These are phyloP conservation scores for Coniochaeta ligniaria DNA, from an alignment of 2,329 filamentous ascomycete genomes.

Conservation along the genomic window DNA sequence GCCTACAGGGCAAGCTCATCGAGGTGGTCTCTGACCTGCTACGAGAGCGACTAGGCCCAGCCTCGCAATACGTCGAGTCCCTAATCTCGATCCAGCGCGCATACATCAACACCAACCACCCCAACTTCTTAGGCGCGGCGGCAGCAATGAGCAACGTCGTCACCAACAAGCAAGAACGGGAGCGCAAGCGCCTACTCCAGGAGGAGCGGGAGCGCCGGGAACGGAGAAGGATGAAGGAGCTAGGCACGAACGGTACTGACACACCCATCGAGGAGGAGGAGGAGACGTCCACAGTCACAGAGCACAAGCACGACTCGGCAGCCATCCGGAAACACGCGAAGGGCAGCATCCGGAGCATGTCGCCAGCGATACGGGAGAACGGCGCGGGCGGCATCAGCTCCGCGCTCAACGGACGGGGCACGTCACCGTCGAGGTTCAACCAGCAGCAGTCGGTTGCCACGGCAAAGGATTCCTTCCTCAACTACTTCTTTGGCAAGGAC, in stretches of 20 bases:
- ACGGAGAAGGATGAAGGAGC: conserved; percentile 72
- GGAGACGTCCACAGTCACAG: conserved; percentile 29
- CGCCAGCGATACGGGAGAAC: conserved; percentile 68
- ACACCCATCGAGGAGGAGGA: conserved; percentile 57
- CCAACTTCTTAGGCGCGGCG: conserved; percentile 94
- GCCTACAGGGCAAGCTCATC: conserved; percentile 92
- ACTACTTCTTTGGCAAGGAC: conserved; percentile 98
- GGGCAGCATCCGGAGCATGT: conserved; percentile 69
- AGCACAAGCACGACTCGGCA: conserved; percentile 47
- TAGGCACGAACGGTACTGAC: conserved; percentile 71
- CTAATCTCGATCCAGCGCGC: conserved; percentile 95
- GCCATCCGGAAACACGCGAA: conserved; percentile 53
- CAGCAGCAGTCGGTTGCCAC: conserved; percentile 52
- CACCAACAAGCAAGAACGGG: conserved; percentile 86
- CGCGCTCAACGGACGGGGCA: conserved; percentile 60
- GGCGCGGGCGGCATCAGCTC: conserved; percentile 53
- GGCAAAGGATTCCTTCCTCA: conserved; percentile 85
- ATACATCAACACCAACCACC: conserved; percentile 99
- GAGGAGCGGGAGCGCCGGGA: conserved; percentile 86
- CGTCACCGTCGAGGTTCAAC: conserved; percentile 56
- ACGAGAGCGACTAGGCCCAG: conserved; percentile 82
- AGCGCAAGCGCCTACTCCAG: conserved; percentile 70
- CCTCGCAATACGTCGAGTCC: conserved; percentile 88
- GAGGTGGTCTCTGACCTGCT: conserved; percentile 96
- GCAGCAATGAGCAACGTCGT: conserved; percentile 98